Evolutionary conservation across 768 basidiomycete genomes (phyloP), one percentile per base, ranked within the genome.

Genomic region (Cubamyces sp.): DNA sequence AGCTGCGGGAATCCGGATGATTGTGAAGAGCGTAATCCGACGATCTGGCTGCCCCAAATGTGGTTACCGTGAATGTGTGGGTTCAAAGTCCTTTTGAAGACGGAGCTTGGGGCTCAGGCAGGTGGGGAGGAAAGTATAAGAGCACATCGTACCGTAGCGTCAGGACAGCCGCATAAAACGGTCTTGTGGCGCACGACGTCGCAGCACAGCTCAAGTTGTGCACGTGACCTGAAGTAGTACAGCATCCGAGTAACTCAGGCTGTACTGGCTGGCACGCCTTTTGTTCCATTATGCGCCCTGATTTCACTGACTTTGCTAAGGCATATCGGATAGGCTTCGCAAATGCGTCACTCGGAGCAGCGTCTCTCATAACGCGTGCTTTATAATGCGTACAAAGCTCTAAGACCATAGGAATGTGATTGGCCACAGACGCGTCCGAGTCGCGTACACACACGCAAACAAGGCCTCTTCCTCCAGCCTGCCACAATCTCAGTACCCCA

Each of bases 401-500:
- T 11, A 34, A 7, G 34, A n/a, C 9, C 5, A 1, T 11, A 34
- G 34, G 9, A 34, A 42, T 42, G 54, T 62, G 50, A 56, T 56
- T 46, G 7, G 60, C 9, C 34, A 49, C 14, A 39, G 41, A 63
- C 61, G 64, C 60, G 64, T 45, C 42, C 34, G 34, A 34, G 39
- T 61, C 64, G 60, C 63, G 66, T 67, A 67, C 61, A 64, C 60
- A 67, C 11, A n/a, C 45, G 28, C 47, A 64, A 67, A 67, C 57
- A 67, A 57, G 34, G 49, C 55, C 62, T 53, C 54, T 49, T 34
- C 56, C 56, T 57, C 41, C n/a, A 26, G 34, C 61, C n/a, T 19
- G 34, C 61, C 55, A 39, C 60, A 39, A 40, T 46, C 28, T 37
- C n/a, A 30, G 23, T 41, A 26, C 53, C 1, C 25, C 26, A 19